A percentile compares a stretch with the other conserved stretches of the same genome.
Evolutionary conservation across 805 yeast genomes (phyloP).

Genomic region (Monosporozyma aerobia): DNA sequence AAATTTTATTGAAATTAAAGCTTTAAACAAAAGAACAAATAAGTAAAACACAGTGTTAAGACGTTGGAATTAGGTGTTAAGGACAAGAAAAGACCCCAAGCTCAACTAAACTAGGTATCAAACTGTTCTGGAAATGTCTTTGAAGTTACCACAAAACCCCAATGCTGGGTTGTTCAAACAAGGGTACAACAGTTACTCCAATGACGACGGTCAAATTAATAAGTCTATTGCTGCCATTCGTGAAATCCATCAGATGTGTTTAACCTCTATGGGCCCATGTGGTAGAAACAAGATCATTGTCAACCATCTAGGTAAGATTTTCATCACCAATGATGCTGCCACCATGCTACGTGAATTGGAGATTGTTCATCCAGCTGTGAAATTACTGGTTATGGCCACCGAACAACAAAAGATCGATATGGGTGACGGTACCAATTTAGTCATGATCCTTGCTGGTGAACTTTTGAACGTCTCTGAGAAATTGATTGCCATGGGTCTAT

Average conservation of each 20-base stretch:
- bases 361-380: slow-evolving; percentile 95
- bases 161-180: slow-evolving; percentile 90
- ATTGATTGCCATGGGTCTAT: slow-evolving; percentile 72
- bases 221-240: slow-evolving; percentile 91
- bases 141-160: slow-evolving; percentile 87
- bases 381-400: slow-evolving; percentile 89
- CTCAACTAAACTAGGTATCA: neutral
- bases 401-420: slow-evolving; percentile 95
- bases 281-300: slow-evolving; percentile 95
- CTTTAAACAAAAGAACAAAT: neutral
- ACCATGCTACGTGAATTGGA: slow-evolving; percentile 90
- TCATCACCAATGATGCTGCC: slow-evolving; percentile 95
- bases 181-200: slow-evolving; percentile 80
- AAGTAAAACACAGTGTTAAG: neutral
- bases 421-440: slow-evolving; percentile 95
- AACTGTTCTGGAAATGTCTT: slow-evolving; percentile 49
- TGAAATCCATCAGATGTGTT: slow-evolving; percentile 83
- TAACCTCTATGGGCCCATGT: slow-evolving; percentile 95
- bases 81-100: neutral
- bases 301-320: slow-evolving; percentile 74
- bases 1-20: neutral
- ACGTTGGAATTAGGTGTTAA: neutral
- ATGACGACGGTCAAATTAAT: slow-evolving; percentile 89
- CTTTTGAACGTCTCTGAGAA: slow-evolving; percentile 79
- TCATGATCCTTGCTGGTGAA: slow-evolving; percentile 88